A percentile compares a stretch with the other conserved stretches of the same genome.
phyloP scores from a whole-genome alignment of 768 basidiomycete species.

The Kwoniella shandongensis region DNA sequence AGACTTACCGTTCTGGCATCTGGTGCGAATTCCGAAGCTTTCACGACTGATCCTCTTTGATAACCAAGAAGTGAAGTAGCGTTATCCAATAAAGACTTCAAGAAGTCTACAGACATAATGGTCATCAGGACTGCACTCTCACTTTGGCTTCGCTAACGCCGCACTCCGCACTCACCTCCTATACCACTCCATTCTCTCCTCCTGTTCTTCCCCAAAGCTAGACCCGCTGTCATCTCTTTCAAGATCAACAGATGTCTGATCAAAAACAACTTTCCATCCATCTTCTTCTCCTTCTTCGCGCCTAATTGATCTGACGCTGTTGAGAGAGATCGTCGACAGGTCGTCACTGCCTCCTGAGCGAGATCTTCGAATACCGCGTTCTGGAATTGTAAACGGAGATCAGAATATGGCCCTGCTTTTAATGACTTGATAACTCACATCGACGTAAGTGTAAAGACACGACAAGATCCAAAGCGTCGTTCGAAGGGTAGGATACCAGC shows the following conservation, averaged over 20 bases:
- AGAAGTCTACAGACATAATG: constrained; percentile 45
- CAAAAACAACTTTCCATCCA: constrained; percentile 83
- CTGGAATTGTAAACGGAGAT: too few relatives aligned
- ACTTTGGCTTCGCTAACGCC: too few relatives aligned
- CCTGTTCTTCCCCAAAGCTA: constrained; percentile 57
- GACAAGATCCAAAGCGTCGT: constrained; percentile 89
- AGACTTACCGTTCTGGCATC: constrained; percentile 69
- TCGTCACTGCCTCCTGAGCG: constrained; percentile 82
- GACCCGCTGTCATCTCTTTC: constrained; percentile 80
- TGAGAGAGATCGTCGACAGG: constrained; percentile 79
- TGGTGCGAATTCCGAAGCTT: constrained; percentile 29
- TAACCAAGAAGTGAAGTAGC: constrained; percentile 47
- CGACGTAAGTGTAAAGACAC: constrained; percentile 86
- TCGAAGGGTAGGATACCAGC: constrained; percentile 87
- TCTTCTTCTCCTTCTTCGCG: constrained; percentile 53
- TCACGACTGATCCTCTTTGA: constrained; percentile 25
- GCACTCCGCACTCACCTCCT: constrained; percentile 42
- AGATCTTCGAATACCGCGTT: constrained; percentile 96
- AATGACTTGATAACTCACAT: constrained; percentile 59
- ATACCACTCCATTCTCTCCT: constrained; percentile 52
- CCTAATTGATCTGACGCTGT: constrained; percentile 67
- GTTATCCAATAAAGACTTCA: constrained; percentile 43
- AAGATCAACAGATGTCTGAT: constrained; percentile 85
- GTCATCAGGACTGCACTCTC: too few relatives aligned
- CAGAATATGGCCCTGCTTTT: too few relatives aligned